phyloP scores from a whole-genome alignment of 306 rosid species.

The Ammopiptanthus mongolicus region DNA sequence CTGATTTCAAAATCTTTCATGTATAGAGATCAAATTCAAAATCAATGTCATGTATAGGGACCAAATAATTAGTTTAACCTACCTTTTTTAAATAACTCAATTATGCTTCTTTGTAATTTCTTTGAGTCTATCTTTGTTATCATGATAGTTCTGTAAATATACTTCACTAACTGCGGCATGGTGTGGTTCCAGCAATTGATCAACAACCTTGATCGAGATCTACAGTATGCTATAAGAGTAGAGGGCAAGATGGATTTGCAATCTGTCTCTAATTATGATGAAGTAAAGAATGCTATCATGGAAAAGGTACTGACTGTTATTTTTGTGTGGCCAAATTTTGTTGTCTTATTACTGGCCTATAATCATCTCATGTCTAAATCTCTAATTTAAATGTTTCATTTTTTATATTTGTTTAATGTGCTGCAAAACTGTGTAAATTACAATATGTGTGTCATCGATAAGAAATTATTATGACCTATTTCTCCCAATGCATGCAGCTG shows the following conservation, averaged over 20 bases:
- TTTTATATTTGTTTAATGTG: background rate
- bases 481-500: constrained; percentile 52
- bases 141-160: background rate
- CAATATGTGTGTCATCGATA: background rate
- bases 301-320: constrained; percentile 71
- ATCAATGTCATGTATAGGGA: too few species aligned
- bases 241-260: constrained; percentile 93
- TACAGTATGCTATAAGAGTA: constrained; percentile 86
- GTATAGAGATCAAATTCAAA: too few species aligned
- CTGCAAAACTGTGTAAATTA: constrained; percentile 7
- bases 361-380: constrained; percentile 4
- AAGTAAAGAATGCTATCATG: constrained; percentile 76
- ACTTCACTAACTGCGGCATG: constrained; percentile 27
- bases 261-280: constrained; percentile 74
- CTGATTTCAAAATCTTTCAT: too few species aligned
- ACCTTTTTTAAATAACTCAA: background rate
- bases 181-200: constrained; percentile 69
- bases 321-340: constrained; percentile 22
- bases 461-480: constrained; percentile 19
- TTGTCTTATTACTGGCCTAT: background rate
- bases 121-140: background rate
- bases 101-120: constrained; percentile 16
- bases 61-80: too few species aligned
- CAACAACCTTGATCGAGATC: constrained; percentile 85
- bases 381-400: background rate